phyloP scores from a whole-genome alignment of 1,284 basidiomycete species.

The Cutaneotrichosporon sp. region DNA sequence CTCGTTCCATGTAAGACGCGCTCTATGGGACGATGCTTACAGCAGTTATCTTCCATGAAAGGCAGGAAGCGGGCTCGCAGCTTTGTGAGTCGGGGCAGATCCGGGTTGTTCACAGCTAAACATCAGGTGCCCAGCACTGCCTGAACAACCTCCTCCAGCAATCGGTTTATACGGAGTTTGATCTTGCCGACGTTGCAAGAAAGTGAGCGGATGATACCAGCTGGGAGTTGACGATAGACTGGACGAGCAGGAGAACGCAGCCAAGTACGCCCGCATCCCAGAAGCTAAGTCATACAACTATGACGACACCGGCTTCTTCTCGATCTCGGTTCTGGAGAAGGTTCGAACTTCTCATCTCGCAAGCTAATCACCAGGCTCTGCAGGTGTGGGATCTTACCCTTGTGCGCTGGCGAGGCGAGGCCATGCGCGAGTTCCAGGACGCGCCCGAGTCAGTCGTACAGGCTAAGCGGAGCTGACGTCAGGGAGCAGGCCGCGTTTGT shows the following conservation, averaged over 20 bases:
- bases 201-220: slow-evolving; percentile 51
- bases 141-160: slow-evolving; percentile 52
- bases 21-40: neutral
- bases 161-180: slow-evolving; percentile 65
- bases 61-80: slow-evolving; percentile 48
- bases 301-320: slow-evolving; percentile 92
- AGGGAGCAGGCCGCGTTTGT: slow-evolving; percentile 83
- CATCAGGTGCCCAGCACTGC: slow-evolving; percentile 49
- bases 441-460: slow-evolving; percentile 63
- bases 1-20: slow-evolving; percentile 10
- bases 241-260: slow-evolving; percentile 50
- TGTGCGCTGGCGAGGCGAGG: slow-evolving; percentile 76
- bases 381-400: slow-evolving; percentile 77
- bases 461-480: neutral
- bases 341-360: neutral
- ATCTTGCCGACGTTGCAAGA: slow-evolving; percentile 73
- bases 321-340: slow-evolving; percentile 47
- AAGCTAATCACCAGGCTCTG: slow-evolving; percentile 54
- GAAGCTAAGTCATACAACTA: slow-evolving; percentile 65
- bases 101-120: neutral
- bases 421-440: slow-evolving; percentile 69
- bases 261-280: slow-evolving; percentile 31
- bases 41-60: slow-evolving; percentile 45
- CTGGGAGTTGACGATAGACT: slow-evolving; percentile 31
- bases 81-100: slow-evolving; percentile 32